These are phyloP conservation scores for Ophiostoma montium DNA, from an alignment of 2,329 filamentous ascomycete species.

Conservation along the genomic window DNA sequence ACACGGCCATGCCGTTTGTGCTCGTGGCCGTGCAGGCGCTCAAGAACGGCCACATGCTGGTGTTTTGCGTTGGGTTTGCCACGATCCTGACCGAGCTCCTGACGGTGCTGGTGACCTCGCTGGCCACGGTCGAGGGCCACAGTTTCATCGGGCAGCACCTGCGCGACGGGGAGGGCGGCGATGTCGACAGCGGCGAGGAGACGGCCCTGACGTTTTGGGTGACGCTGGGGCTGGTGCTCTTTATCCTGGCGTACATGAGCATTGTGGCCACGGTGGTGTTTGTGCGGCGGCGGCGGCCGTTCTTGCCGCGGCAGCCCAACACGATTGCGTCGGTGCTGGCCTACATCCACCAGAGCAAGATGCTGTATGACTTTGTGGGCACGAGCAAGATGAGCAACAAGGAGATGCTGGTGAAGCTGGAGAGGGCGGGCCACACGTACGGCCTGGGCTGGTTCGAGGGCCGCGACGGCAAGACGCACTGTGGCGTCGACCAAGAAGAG, in stretches of 20 bases:
- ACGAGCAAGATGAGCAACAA: conserved; percentile 48
- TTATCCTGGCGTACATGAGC: conserved; percentile 53
- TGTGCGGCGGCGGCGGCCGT: conserved; percentile 48
- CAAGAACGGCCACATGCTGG: conserved; percentile 48
- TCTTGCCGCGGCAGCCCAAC: conserved; percentile 63
- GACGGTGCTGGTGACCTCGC: conserved; percentile 52
- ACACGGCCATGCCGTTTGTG: conserved; percentile 56
- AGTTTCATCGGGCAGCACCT: conserved; percentile 29
- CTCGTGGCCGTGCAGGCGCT: conserved; percentile 48
- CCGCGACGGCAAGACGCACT: conserved; percentile 58
- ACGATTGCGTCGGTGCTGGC: conserved; percentile 64
- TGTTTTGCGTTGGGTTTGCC: conserved; percentile 55
- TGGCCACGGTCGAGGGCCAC: conserved; percentile 49
- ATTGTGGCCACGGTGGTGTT: conserved; percentile 46
- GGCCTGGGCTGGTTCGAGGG: conserved; percentile 66
- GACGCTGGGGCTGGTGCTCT: conserved; percentile 44
- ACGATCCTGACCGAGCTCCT: conserved; percentile 60
- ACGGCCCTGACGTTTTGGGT: conserved; percentile 51
- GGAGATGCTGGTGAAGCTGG: conserved; percentile 48
- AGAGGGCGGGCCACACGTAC: conserved; percentile 37
- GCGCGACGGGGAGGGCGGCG: conserved; percentile 18
- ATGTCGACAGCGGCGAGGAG: conserved; percentile 41
- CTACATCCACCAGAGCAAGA: conserved; percentile 68
- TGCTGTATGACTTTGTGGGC: conserved; percentile 62
- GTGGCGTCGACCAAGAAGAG: conserved; percentile 66